These are phyloP conservation scores for Avicennia marina DNA, from an alignment of 257 asterid genomes.

Conservation along the genomic window DNA sequence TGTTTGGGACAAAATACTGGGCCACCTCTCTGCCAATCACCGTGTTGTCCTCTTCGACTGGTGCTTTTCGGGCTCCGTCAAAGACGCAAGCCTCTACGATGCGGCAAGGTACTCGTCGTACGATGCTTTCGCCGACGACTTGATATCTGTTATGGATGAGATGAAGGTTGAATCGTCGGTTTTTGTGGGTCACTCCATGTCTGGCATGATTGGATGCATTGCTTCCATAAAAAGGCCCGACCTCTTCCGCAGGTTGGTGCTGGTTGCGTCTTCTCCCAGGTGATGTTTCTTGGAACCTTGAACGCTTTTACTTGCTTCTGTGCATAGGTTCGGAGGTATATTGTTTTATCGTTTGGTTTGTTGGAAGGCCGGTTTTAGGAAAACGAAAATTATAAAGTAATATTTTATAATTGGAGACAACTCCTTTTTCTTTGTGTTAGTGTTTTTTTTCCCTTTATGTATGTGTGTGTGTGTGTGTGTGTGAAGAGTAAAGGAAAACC, in stretches of 20 bases:
- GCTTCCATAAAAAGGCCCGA: constrained; percentile 73
- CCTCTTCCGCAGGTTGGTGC: constrained; percentile 55
- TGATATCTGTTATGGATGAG: constrained; percentile 56
- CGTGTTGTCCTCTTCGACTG: constrained; percentile 66
- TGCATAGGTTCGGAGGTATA: too few relatives aligned
- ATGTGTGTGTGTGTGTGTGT: too few relatives aligned
- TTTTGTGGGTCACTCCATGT: constrained; percentile 91
- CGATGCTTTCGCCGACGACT: constrained; percentile 70
- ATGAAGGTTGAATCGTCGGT: constrained; percentile 47
- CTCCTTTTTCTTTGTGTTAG: too few relatives aligned
- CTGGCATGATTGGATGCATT: constrained; percentile 83
- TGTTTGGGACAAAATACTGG: constrained; percentile 59
- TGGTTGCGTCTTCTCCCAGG: constrained; percentile 82
- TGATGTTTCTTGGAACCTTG: neutral
- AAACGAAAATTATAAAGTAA: too few relatives aligned
- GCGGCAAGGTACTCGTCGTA: constrained; percentile 39
- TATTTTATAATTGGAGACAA: too few relatives aligned
- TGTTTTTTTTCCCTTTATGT: too few relatives aligned
- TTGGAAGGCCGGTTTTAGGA: too few relatives aligned
- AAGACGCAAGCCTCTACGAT: constrained; percentile 43
- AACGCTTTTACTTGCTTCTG: too few relatives aligned
- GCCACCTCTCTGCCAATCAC: constrained; percentile 29
- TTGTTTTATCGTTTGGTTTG: too few relatives aligned
- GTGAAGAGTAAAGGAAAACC: too few relatives aligned
- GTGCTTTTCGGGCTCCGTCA: constrained; percentile 71